Percentiles rank a stretch among this genome's conserved stretches.
These are phyloP conservation scores for Penicillium sp. DNA, from an alignment of 2,329 filamentous ascomycete genomes.

Conservation along the genomic window DNA sequence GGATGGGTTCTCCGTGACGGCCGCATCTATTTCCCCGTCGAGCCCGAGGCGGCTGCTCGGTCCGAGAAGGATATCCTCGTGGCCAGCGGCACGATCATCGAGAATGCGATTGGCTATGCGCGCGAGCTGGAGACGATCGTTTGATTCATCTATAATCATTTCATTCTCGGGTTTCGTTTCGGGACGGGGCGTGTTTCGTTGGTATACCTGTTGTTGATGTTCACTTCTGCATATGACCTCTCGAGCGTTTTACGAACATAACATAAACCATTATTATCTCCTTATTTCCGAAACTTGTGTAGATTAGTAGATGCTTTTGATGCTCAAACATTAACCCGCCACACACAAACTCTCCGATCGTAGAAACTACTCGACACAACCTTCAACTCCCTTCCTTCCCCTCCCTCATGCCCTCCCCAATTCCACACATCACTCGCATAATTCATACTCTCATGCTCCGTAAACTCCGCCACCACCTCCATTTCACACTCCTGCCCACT, in stretches of 20 bases:
- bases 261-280: too few relatives aligned
- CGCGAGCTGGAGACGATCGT: conserved; percentile 96
- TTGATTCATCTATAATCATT: too few relatives aligned
- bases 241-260: too few relatives aligned
- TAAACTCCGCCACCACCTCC: conserved; percentile 60
- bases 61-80: conserved; percentile 62
- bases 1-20: conserved; percentile 86
- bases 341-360: conserved; percentile 45
- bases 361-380: conserved; percentile 45
- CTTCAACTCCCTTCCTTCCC: conserved; percentile 7
- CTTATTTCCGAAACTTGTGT: conserved; percentile 5
- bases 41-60: conserved; percentile 41
- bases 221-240: too few relatives aligned
- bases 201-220: too few relatives aligned
- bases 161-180: too few relatives aligned
- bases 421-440: conserved; percentile 63
- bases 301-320: conserved; percentile 22
- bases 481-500: conserved; percentile 48
- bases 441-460: conserved; percentile 88
- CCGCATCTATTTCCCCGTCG: conserved; percentile 80
- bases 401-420: too few relatives aligned
- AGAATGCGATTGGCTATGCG: conserved; percentile 90
- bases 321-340: too few relatives aligned
- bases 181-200: too few relatives aligned
- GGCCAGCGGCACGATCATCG: conserved; percentile 74